Conservation (phyloP, 176 grass and related monocot genomes). For the Oryza longistaminata region DNA sequence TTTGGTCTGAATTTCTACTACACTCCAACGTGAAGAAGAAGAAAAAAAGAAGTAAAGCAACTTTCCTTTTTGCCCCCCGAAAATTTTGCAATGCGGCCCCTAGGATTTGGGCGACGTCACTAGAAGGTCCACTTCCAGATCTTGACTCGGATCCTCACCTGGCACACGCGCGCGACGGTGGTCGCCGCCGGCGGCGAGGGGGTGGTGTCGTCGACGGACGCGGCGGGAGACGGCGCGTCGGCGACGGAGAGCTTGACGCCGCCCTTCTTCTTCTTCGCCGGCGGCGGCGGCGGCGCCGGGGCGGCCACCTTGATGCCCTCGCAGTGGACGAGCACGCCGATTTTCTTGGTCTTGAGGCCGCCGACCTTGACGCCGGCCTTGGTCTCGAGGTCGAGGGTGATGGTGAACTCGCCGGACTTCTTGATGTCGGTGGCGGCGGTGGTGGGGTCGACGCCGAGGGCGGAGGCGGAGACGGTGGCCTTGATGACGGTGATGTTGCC, state of each 20-base stretch:
- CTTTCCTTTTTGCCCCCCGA: conserved; percentile 20
- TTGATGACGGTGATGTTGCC: conserved; percentile 78
- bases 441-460: conserved; percentile 67
- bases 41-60: conserved; percentile 38
- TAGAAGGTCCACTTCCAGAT: conserved; percentile 99
- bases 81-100: conserved; percentile 38
- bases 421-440: conserved; percentile 72
- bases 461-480: conserved; percentile 52
- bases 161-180: conserved; percentile 55
- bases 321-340: conserved; percentile 77
- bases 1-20: conserved; percentile 24
- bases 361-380: conserved; percentile 88
- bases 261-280: conserved; percentile 62
- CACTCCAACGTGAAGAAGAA: neutral
- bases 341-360: conserved; percentile 73
- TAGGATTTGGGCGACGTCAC: conserved; percentile 13
- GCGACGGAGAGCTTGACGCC: conserved; percentile 29
- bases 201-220: conserved; percentile 16
- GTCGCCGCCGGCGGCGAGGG: conserved; percentile 30
- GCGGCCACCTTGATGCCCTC: conserved; percentile 59
- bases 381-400: conserved; percentile 77
- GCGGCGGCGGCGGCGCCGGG: conserved; percentile 20
- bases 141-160: conserved; percentile 94
- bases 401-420: conserved; percentile 61
- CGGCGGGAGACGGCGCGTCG: neutral